These are phyloP conservation scores for Pugionium dolabratum DNA, from an alignment of 345 rosid species.

Conservation along the genomic window DNA sequence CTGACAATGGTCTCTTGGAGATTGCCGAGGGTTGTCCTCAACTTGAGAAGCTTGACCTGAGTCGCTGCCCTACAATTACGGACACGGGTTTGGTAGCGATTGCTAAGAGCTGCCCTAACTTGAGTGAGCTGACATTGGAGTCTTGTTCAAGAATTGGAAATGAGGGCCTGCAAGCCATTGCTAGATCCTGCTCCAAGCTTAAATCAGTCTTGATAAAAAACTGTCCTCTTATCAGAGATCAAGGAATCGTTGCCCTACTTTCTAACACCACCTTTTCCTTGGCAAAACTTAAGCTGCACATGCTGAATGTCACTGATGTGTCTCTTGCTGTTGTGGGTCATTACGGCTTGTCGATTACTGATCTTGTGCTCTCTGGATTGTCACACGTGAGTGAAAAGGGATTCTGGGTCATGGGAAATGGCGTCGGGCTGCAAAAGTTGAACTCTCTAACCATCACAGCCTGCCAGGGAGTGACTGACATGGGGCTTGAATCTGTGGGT, in stretches of 20 bases:
- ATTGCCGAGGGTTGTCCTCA: constrained; percentile 72
- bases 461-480: constrained; percentile 76
- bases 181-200: constrained; percentile 58
- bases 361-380: constrained; percentile 64
- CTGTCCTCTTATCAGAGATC: constrained; percentile 83
- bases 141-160: constrained; percentile 75
- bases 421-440: constrained; percentile 79
- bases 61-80: constrained; percentile 62
- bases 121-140: constrained; percentile 72
- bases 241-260: constrained; percentile 70
- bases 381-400: constrained; percentile 74
- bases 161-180: constrained; percentile 73
- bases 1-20: constrained; percentile 70
- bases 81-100: constrained; percentile 63
- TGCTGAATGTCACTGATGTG: constrained; percentile 70
- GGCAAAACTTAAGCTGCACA: constrained; percentile 71
- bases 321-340: constrained; percentile 88
- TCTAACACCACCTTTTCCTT: constrained; percentile 55
- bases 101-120: constrained; percentile 69
- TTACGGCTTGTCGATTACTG: constrained; percentile 74
- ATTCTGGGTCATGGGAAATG: constrained; percentile 96
- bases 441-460: constrained; percentile 61
- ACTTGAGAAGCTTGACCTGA: constrained; percentile 81
- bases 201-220: constrained; percentile 68
- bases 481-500: constrained; percentile 71